phyloP scores from a whole-genome alignment of 257 asterid species.

The Ophiorrhiza pumila region DNA sequence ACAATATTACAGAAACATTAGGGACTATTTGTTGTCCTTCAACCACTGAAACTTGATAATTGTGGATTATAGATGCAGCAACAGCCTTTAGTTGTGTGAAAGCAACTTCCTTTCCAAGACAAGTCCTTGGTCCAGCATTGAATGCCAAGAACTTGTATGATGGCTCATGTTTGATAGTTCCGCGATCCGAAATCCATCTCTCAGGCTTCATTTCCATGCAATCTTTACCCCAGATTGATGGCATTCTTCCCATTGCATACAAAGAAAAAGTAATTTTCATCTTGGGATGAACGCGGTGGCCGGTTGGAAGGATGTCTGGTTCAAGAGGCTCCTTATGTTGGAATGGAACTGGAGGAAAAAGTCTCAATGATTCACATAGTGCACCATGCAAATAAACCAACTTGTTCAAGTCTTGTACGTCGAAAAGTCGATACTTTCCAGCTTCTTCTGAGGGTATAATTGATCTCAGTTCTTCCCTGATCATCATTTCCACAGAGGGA shows the following conservation, averaged over 20 bases:
- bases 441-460: conserved; percentile 18
- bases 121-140: conserved; percentile 76
- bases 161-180: conserved; percentile 60
- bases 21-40: conserved; percentile 46
- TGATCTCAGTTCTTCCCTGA: conserved; percentile 41
- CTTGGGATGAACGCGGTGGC: conserved; percentile 50
- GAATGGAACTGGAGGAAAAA: conserved; percentile 70
- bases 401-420: conserved; percentile 34
- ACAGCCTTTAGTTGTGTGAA: conserved; percentile 55
- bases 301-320: conserved; percentile 49
- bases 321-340: conserved; percentile 51
- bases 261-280: conserved; percentile 43
- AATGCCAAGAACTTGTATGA: conserved; percentile 70
- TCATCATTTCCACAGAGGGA: conserved; percentile 44
- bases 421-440: conserved; percentile 26
- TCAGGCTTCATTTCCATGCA: conserved; percentile 59
- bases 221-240: conserved; percentile 60
- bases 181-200: conserved; percentile 65
- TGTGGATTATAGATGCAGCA: conserved; percentile 49
- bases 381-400: conserved; percentile 58
- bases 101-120: conserved; percentile 63
- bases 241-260: conserved; percentile 74
- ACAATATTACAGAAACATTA: conserved; percentile 55
- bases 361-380: conserved; percentile 51
- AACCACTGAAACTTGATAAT: conserved; percentile 36